These are phyloP conservation scores for Xylaria multiplex DNA, from an alignment of 2,329 filamentous ascomycete genomes.

Conservation along the genomic window DNA sequence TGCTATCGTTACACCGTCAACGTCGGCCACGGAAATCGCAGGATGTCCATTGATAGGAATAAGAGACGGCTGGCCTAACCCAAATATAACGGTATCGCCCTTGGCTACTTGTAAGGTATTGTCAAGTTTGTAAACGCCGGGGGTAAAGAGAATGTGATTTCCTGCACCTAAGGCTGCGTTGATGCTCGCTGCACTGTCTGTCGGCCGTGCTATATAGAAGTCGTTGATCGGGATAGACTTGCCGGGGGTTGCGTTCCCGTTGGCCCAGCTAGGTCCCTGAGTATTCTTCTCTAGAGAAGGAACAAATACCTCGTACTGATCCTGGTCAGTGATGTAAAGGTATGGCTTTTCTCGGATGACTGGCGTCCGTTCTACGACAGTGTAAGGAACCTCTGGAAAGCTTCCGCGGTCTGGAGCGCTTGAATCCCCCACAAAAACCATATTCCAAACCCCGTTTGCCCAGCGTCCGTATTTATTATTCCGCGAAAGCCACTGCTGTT, in stretches of 20 bases:
- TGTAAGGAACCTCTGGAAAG: slow-evolving; percentile 47
- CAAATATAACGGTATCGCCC: slow-evolving; percentile 46
- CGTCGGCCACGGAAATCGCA: slow-evolving; percentile 45
- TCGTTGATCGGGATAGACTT: slow-evolving; percentile 45
- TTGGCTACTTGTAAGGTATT: slow-evolving; percentile 42
- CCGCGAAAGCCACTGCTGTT: slow-evolving; percentile 51
- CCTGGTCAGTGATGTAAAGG: slow-evolving; percentile 41
- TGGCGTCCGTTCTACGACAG: slow-evolving; percentile 46
- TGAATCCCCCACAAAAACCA: slow-evolving; percentile 49
- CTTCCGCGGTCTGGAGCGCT: slow-evolving; percentile 45
- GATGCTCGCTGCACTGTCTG: slow-evolving; percentile 41
- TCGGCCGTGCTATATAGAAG: slow-evolving; percentile 45
- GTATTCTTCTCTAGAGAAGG: slow-evolving; percentile 46
- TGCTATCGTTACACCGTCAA: slow-evolving; percentile 48
- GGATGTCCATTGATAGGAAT: slow-evolving; percentile 43
- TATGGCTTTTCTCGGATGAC: slow-evolving; percentile 50
- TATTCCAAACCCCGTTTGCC: slow-evolving; percentile 51
- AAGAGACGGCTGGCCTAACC: slow-evolving; percentile 48
- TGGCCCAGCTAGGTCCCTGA: slow-evolving; percentile 46
- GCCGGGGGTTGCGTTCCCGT: slow-evolving; percentile 42
- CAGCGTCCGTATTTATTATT: slow-evolving; percentile 50
- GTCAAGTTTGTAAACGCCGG: slow-evolving; percentile 48
- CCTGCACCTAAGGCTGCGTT: slow-evolving; percentile 45
- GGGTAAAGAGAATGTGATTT: slow-evolving; percentile 48
- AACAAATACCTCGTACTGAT: slow-evolving; percentile 46